phyloP scores from a whole-genome alignment of 192 early-diverging fungal species.

The Linnemannia hyalina region DNA sequence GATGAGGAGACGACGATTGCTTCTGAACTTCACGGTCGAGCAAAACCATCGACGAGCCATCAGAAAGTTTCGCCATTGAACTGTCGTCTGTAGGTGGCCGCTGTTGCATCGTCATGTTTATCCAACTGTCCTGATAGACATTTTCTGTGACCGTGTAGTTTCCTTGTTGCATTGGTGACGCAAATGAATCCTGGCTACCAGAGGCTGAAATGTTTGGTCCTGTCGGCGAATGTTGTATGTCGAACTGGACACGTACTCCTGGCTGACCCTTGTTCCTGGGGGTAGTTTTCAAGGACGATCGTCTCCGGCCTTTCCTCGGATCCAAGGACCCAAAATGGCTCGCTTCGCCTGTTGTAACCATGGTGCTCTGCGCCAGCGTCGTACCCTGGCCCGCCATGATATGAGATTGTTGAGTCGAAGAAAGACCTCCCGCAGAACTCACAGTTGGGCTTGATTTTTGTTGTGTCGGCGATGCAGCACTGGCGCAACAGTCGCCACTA shows the following conservation, averaged over 20 bases:
- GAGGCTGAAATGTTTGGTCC: not conserved
- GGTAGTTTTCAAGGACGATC: slow-evolving; percentile 29
- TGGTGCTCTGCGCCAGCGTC: not conserved
- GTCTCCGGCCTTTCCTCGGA: slow-evolving; percentile 13
- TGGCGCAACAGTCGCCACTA: not conserved
- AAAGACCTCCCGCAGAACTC: not conserved
- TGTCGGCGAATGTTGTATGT: not conserved
- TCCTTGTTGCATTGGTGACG: not conserved
- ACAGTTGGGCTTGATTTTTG: not conserved
- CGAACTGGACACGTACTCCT: slow-evolving; percentile 29
- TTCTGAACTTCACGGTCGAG: not conserved
- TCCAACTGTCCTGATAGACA: not conserved
- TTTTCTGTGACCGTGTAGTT: not conserved
- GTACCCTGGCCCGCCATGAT: not conserved
- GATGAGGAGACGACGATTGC: not conserved
- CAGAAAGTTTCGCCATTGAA: not conserved
- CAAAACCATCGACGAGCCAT: not conserved
- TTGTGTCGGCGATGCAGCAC: not conserved
- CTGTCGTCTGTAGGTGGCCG: not conserved
- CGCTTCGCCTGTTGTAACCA: not conserved
- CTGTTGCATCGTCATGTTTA: not conserved
- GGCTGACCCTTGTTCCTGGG: not conserved
- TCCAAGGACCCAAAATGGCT: not conserved
- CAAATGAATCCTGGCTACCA: not conserved
- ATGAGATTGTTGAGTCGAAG: not conserved